Evolutionary conservation across 73 alveolate species (phyloP).

Genomic region (Paramecium sonneborni): DNA sequence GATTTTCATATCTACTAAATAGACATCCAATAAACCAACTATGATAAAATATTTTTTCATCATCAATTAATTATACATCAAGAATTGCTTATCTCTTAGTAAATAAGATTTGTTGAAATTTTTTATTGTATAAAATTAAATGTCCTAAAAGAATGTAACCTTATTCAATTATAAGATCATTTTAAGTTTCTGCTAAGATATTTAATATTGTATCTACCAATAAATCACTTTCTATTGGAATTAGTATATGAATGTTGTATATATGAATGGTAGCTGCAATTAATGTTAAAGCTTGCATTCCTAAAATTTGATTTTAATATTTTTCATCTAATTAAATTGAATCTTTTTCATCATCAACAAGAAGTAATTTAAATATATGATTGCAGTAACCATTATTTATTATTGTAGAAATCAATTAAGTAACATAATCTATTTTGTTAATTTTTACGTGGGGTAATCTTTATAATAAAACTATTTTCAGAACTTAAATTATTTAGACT

Average conservation of each 20-base stretch:
- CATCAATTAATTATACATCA: background rate
- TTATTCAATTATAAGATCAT: background rate
- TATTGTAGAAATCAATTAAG: background rate
- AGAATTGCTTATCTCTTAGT: background rate
- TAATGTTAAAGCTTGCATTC: background rate
- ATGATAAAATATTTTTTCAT: background rate
- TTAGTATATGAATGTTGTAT: background rate
- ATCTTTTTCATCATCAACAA: background rate
- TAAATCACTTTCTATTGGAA: background rate
- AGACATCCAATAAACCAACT: conserved; percentile 35
- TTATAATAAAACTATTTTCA: background rate
- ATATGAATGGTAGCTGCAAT: background rate
- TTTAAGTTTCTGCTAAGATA: background rate
- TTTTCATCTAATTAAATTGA: background rate
- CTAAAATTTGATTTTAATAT: background rate
- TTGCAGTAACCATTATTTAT: background rate
- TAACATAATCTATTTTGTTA: background rate
- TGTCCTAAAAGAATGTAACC: background rate
- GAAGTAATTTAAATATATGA: background rate
- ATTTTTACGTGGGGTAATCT: conserved; percentile 26
- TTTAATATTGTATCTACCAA: background rate
- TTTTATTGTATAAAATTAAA: background rate
- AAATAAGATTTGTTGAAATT: background rate
- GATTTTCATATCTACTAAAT: background rate
- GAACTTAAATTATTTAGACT: background rate